Evolutionary conservation across 768 basidiomycete species (phyloP).

Genomic region (Tulasnella sp.): DNA sequence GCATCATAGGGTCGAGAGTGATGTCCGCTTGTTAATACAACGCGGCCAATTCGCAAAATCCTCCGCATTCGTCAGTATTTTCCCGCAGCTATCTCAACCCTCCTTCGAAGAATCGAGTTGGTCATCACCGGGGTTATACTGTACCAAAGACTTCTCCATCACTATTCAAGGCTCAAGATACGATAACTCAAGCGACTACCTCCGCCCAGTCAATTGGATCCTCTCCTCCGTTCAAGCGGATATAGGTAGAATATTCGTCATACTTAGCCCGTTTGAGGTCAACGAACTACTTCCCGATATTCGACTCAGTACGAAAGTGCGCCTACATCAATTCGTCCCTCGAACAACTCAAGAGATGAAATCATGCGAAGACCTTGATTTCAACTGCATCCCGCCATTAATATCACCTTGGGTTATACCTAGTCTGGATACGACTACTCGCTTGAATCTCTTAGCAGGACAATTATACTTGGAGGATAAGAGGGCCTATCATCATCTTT

Average conservation of each 20-base stretch:
- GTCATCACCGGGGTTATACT: background rate
- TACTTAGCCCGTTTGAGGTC: slow-evolving; percentile 33
- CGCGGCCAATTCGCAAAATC: slow-evolving; percentile 22
- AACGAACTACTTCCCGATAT: slow-evolving; percentile 31
- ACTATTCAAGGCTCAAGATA: background rate
- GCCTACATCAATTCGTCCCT: slow-evolving; percentile 5
- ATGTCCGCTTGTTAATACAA: slow-evolving; percentile 24
- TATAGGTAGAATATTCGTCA: slow-evolving; percentile 22
- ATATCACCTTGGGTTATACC: background rate
- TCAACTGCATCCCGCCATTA: slow-evolving; percentile 24
- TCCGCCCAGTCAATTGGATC: slow-evolving; percentile 35
- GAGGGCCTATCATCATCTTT: background rate
- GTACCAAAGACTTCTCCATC: background rate
- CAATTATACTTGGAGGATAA: background rate
- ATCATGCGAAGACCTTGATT: slow-evolving; percentile 28
- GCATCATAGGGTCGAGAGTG: slow-evolving; percentile 12
- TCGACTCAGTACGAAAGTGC: slow-evolving; percentile 20
- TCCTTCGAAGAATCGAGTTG: background rate
- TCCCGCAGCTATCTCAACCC: slow-evolving; percentile 20
- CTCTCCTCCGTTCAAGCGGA: slow-evolving; percentile 19
- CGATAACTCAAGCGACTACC: slow-evolving; percentile 21
- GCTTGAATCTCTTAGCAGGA: slow-evolving; percentile 4
- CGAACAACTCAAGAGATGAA: background rate
- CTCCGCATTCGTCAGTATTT: background rate
- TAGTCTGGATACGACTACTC: background rate